Percentiles rank a stretch among this genome's conserved stretches.
Conservation (phyloP, 192 early-diverging fungal genomes). For the Mortierella claussenii region DNA sequence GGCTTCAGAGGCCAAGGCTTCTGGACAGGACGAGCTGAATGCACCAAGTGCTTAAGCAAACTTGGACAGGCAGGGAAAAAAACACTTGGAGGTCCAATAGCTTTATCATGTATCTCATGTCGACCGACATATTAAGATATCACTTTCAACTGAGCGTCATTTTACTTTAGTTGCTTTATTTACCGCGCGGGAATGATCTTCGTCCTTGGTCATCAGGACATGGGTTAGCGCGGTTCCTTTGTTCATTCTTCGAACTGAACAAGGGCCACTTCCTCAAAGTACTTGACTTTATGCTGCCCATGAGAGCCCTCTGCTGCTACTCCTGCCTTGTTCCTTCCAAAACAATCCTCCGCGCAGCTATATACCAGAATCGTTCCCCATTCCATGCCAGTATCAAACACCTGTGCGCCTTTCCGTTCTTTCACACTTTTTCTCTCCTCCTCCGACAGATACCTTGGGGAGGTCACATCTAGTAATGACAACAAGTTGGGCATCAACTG, state of each 20-base stretch:
- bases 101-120: too few relatives aligned
- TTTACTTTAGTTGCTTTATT: too few relatives aligned
- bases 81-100: too few relatives aligned
- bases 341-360: slow-evolving; percentile 83
- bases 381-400: slow-evolving; percentile 84
- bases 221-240: too few relatives aligned
- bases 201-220: too few relatives aligned
- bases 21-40: slow-evolving; percentile 7
- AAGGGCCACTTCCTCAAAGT: slow-evolving; percentile 71
- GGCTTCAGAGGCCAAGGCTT: slow-evolving; percentile 7
- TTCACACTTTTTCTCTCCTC: slow-evolving; percentile 42
- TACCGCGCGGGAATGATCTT: too few relatives aligned
- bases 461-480: slow-evolving; percentile 73
- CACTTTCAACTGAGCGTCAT: too few relatives aligned
- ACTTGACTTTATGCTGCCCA: slow-evolving; percentile 42
- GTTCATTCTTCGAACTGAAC: slow-evolving; percentile 70
- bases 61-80: too few relatives aligned
- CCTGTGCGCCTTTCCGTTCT: slow-evolving; percentile 53
- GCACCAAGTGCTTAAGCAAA: background rate
- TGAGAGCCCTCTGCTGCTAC: background rate
- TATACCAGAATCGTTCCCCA: slow-evolving; percentile 90
- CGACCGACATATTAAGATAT: too few relatives aligned
- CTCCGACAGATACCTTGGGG: slow-evolving; percentile 55
- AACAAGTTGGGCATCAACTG: slow-evolving; percentile 93
- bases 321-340: slow-evolving; percentile 50